Base-by-base conservation (phyloP, 1,284 basidiomycete genomes). In the Ganoderma resinaceum region DNA sequence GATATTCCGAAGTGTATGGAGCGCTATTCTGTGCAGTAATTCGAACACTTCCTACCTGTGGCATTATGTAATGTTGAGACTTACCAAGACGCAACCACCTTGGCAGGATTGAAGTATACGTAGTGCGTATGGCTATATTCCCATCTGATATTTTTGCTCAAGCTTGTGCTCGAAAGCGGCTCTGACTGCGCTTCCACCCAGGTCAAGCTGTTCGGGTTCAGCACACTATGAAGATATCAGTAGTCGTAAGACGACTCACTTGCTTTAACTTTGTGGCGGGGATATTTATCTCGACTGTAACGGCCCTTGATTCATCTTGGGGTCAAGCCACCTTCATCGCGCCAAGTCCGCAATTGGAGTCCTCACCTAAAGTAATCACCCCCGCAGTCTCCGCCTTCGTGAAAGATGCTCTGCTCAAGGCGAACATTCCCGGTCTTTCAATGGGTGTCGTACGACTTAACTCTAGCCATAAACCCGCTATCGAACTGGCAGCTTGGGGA, bases 401-500 rank as follows among this genome's bases (percentile, higher is more conserved):
- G 20, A 63, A 73, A 31, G 62, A 64, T 4, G 38, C 74, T 0
- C 61, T 78, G 11, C 29, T 73, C n/a, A 61, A 38, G 9, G 69
- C 73, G 0, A 53, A 52, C 1, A 71, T 78, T 8, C 76, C 76
- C 1, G 78, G 78, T 1, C 35, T 78, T 20, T 66, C 76, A 0
- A 46, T 78, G n/a, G 76, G 72, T 1, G 63, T 78, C 18, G 73
- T 79, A 6, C 75, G 69, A 20, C 60, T 71, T 6, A 61, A 66
- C 43, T 67, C 66, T 1, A 49, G 63, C 16, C 62, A 33, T 16
- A 38, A 61, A 7, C 70, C 69, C 18, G 40, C 26, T 2, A 49
- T 72, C 33, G 78, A 81, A 67, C 69, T 73, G 2, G 73, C 70
- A 6, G 69, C 73, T 1, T 78, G 76, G 75, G 79, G 79, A 9